Evolutionary conservation across 108 stramenopile species (phyloP).

Genomic region (Fragilaria radians): DNA sequence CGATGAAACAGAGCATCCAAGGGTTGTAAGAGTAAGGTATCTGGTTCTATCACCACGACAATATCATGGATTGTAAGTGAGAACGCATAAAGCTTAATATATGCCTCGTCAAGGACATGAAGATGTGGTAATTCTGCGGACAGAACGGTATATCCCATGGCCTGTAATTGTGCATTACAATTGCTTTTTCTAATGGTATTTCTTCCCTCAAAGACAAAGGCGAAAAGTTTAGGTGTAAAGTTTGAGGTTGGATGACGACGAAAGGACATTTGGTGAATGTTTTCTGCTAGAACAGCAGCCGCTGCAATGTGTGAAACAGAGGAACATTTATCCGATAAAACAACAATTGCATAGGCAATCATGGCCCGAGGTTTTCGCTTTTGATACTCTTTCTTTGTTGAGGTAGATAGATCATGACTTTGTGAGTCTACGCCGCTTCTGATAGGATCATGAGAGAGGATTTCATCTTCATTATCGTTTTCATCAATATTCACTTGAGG

Average conservation of each 20-base stretch:
- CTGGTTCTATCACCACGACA: constrained; percentile 37
- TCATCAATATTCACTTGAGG: no score
- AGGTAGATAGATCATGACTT: no score
- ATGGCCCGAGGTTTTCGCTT: background rate
- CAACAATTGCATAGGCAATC: background rate
- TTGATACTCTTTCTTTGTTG: no score
- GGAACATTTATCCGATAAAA: background rate
- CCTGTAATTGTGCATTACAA: constrained; percentile 18
- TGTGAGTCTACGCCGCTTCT: no score
- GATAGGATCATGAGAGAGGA: no score
- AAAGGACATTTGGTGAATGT: constrained; percentile 32
- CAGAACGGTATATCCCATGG: constrained; percentile 41
- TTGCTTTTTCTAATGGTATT: no score
- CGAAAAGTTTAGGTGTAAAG: constrained; percentile 48
- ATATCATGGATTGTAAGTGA: constrained; percentile 47
- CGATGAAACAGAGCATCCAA: constrained; percentile 45
- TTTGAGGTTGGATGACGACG: constrained; percentile 6
- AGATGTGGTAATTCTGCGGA: constrained; percentile 45
- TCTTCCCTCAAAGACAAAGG: constrained; percentile 56
- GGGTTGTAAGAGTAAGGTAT: constrained; percentile 33
- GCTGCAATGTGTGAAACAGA: constrained; percentile 1
- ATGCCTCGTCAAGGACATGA: constrained; percentile 1
- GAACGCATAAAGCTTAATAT: constrained; percentile 59
- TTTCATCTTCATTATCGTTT: no score
- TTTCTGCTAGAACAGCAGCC: constrained; percentile 56